Conservation (phyloP, 768 basidiomycete genomes). For the Thelephora ganbajun region DNA sequence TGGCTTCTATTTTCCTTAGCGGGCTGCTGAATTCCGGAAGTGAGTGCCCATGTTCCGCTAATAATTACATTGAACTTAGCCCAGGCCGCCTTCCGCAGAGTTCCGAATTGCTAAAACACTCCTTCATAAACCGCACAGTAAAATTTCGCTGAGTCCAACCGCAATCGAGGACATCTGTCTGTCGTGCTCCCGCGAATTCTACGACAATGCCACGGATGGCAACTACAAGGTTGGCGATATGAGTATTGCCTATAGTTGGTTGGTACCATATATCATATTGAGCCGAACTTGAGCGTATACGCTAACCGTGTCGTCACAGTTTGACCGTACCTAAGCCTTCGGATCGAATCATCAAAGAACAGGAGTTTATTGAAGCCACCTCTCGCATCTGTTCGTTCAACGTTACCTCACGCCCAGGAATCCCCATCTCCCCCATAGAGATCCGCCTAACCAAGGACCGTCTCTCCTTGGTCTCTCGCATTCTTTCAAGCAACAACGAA, state of each 20-base stretch:
- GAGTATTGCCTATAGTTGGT: slow-evolving; percentile 97
- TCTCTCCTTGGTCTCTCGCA: slow-evolving; percentile 72
- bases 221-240: slow-evolving; percentile 91
- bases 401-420: slow-evolving; percentile 57
- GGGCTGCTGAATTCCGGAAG: slow-evolving; percentile 81
- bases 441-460: slow-evolving; percentile 86
- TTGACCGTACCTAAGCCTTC: slow-evolving; percentile 61
- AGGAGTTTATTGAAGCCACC: slow-evolving; percentile 95
- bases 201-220: slow-evolving; percentile 86
- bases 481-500: slow-evolving; percentile 72
- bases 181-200: slow-evolving; percentile 73
- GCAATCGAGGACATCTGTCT: slow-evolving; percentile 70
- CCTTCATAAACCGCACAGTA: slow-evolving; percentile 31
- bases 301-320: slow-evolving; percentile 25
- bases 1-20: slow-evolving; percentile 70
- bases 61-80: slow-evolving; percentile 5
- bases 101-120: slow-evolving; percentile 56
- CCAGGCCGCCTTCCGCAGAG: slow-evolving; percentile 22
- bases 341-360: slow-evolving; percentile 49
- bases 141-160: slow-evolving; percentile 32
- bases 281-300: background rate
- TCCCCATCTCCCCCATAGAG: slow-evolving; percentile 79
- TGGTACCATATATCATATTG: slow-evolving; percentile 7
- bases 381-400: slow-evolving; percentile 91
- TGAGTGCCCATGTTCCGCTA: slow-evolving; percentile 30